Base-by-base conservation (phyloP, 2,329 filamentous ascomycete species). In the Chaetomium olivaceum region DNA sequence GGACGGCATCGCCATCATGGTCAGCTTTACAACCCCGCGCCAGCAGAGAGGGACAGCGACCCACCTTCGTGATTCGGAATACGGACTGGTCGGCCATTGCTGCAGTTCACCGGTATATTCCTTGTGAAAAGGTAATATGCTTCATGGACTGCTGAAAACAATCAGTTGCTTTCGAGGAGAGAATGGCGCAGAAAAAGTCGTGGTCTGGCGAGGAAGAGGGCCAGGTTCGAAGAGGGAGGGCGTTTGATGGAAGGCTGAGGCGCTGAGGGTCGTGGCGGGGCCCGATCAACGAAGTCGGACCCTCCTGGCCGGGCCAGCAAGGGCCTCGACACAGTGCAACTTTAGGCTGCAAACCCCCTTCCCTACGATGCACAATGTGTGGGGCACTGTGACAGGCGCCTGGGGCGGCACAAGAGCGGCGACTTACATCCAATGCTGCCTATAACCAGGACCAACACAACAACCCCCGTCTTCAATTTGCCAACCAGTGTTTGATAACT, bases 71-170 rank as follows among this genome's bases (percentile, higher is more conserved):
- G 78, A 96, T 94, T 70, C 92, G 90, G 72, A 96, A 89, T 73
- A 96, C 91, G 66, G 91, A 92, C 78, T 96, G 92, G 78, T 95
- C 92, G 68, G 89, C 87, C 89, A 92, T 92, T 73, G 69, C 76
- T 74, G 71, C 69, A 59, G 65, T 65, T 69, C 66, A 51, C 64
- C 64, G 58, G 61, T 55, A 51, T 36, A 2, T 56, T 6, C 23
- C 31, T 27, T 33, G 58, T 21, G 50, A 21, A 48, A 29, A 21
- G 14, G 19, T 31, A 29, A 11, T 25, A 23, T 31, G 21, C 43
- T 48, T 66, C 65, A 67, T 69, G 57, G 1, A 48, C 51, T 9
- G 36, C 39, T n/a, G n/a, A 12, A 48, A 7, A 25, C n/a, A 50
- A 12, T 52, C n/a, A 33, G 46, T n/a, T 19, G 31, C 7, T 52